Evolutionary conservation across 2,329 filamentous ascomycete genomes (phyloP), one percentile per base, ranked within the genome.

Genomic region (Alternaria triticimaculans): DNA sequence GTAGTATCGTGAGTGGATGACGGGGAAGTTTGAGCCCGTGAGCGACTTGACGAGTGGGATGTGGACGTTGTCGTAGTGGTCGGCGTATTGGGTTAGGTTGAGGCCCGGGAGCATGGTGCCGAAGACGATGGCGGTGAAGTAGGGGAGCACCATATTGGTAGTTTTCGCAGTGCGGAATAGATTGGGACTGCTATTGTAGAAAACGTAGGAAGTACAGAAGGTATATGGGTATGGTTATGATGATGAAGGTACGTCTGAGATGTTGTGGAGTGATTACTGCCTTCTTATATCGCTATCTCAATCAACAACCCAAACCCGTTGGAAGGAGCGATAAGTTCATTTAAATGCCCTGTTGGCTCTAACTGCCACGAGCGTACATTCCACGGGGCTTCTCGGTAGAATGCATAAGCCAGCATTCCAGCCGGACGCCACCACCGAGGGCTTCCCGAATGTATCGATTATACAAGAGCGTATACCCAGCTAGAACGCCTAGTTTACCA

Each of bases 41-140:
- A 53, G 49, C 28, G 49, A 53, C 6, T 53, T 37, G 28, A 53
- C 49, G 20, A 53, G 49, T 18, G 49, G 49, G 20, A 53, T 53
- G 49, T 53, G 49, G 20, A 53, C 49, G 49, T 53, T 53, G 20
- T 53, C 49, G 49, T 53, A 53, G 30, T 53, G 49, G 49, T 37
- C 20, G 30, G 49, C 49, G 20, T 53, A 53, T 25, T 53, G 20
- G 30, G 49, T 53, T 15, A 53, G 49, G 49, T 53, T 41, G 9
- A 53, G 28, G 20, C 49, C 30, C 15, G 30, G 49, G 14, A 53
- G 49, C 49, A 53, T 53, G 49, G 49, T 53, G 14, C 49, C 49
- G 30, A 53, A 53, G 49, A 53, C 49, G 28, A 53, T 14, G 28
- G 49, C 49, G 20, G 49, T 53, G 49, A 53, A 53, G 49, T 53